Conservation (phyloP, 345 rosid genomes). For the Moricandia moricandioides region DNA sequence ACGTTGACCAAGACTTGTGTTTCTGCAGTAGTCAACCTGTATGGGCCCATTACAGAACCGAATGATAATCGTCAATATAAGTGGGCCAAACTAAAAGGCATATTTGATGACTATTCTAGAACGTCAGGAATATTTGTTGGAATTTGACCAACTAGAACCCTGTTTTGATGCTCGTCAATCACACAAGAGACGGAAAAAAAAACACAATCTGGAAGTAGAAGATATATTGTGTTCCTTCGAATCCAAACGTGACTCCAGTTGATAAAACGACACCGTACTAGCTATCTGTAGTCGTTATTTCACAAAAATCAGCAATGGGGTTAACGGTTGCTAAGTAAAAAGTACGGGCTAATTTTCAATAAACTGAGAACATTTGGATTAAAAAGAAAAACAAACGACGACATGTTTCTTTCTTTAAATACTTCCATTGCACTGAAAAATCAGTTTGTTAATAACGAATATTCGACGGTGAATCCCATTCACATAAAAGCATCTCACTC, state of each 20-base stretch:
- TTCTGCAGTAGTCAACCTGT: neutral
- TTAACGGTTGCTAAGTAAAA: neutral
- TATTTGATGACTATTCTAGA: neutral
- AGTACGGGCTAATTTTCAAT: neutral
- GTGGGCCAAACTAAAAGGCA: neutral
- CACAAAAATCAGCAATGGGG: neutral
- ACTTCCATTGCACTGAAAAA: neutral
- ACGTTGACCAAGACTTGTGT: neutral
- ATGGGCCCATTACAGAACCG: neutral
- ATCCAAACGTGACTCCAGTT: neutral
- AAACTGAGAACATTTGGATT: neutral
- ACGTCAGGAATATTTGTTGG: neutral
- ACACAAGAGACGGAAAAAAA: neutral
- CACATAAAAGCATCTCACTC: neutral
- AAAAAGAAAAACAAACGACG: neutral
- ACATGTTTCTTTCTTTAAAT: neutral
- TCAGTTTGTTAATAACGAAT: neutral
- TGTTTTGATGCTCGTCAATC: neutral
- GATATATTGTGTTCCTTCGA: neutral
- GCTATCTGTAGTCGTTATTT: neutral
- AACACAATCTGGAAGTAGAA: neutral
- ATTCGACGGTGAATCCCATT: neutral
- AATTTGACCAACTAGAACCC: neutral
- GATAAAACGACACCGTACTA: neutral
- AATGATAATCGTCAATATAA: neutral